A percentile compares a stretch with the other conserved stretches of the same genome.
Conservation (phyloP, 2,329 filamentous ascomycete genomes). For the Exophiala sideris region DNA sequence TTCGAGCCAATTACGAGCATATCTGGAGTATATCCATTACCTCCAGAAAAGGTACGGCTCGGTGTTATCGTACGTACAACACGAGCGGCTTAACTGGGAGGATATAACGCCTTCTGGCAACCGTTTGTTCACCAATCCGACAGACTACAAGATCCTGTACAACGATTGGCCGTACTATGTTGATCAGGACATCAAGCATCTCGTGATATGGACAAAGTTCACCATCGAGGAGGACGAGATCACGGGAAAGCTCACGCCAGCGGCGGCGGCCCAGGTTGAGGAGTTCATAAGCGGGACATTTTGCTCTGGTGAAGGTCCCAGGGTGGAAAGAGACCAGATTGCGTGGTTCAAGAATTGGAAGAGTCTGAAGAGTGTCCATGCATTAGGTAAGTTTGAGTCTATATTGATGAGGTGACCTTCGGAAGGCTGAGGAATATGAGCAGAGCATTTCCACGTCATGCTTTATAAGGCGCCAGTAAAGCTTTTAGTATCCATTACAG, state of each 20-base stretch:
- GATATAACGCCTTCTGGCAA: conserved; percentile 39
- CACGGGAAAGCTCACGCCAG: conserved; percentile 64
- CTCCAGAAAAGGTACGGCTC: conserved; percentile 68
- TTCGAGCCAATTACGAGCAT: conserved; percentile 74
- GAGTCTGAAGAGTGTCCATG: conserved; percentile 76
- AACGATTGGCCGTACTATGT: conserved; percentile 97
- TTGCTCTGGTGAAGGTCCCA: conserved; percentile 36
- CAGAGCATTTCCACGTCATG: conserved; percentile 93
- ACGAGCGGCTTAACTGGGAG: conserved; percentile 67
- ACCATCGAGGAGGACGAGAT: conserved; percentile 65
- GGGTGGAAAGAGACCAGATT: conserved; percentile 47
- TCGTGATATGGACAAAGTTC: conserved; percentile 94
- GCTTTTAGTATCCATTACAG: conserved; percentile 68
- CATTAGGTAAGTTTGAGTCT: conserved; percentile 47
- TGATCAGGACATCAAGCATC: conserved; percentile 71
- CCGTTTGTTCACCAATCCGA: conserved; percentile 43
- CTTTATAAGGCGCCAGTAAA: conserved; percentile 69
- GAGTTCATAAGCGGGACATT: conserved; percentile 68
- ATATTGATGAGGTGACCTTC: background rate
- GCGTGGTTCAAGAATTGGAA: conserved; percentile 95
- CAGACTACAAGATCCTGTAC: conserved; percentile 63
- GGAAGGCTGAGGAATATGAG: background rate
- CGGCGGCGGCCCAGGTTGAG: conserved; percentile 64
- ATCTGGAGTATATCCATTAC: conserved; percentile 65
- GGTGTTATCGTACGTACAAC: conserved; percentile 72